Evolutionary conservation across 2,329 filamentous ascomycete genomes (phyloP).

Genomic region (Colletotrichum kahawae): DNA sequence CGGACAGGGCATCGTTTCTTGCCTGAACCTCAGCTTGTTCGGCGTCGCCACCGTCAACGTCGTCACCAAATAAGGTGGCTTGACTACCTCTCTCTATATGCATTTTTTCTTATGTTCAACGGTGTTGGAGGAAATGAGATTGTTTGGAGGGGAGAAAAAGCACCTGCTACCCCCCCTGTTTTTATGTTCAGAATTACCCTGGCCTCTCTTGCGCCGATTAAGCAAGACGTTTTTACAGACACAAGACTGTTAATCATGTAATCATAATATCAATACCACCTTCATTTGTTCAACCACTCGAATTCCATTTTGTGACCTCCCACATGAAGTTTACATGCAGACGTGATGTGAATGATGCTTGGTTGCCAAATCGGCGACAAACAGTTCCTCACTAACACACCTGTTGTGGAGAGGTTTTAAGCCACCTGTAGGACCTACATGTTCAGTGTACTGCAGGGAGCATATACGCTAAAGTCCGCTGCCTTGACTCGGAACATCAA

Average conservation of each 20-base stretch:
- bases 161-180: neutral
- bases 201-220: neutral
- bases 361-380: neutral
- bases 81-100: neutral
- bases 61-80: neutral
- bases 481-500: neutral
- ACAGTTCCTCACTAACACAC: neutral
- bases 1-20: neutral
- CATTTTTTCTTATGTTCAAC: neutral
- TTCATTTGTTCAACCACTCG: neutral
- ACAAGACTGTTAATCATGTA: neutral
- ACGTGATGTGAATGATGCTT: neutral
- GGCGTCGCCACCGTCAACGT: slow-evolving; percentile 1
- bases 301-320: neutral
- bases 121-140: slow-evolving; percentile 1
- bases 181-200: neutral
- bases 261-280: slow-evolving; percentile 1
- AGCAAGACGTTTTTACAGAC: neutral
- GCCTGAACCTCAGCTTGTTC: slow-evolving; percentile 13
- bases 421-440: neutral
- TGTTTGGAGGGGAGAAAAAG: neutral
- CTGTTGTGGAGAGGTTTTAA: neutral
- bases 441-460: neutral
- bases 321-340: neutral
- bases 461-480: neutral